Conservation (phyloP, 495 filamentous ascomycete genomes). For the Hypomontagnella monticulosa region DNA sequence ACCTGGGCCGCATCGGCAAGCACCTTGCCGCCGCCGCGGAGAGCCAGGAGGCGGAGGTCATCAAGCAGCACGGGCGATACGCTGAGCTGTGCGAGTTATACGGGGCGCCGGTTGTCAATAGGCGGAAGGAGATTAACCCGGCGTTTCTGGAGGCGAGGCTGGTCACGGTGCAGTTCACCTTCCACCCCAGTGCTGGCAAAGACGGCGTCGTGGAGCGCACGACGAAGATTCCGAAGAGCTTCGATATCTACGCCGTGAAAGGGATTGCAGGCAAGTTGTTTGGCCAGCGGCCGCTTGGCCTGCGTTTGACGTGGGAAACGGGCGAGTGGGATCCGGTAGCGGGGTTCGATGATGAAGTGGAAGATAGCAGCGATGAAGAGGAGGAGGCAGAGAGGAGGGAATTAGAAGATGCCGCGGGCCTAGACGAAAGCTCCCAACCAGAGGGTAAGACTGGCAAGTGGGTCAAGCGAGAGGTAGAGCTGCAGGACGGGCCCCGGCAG, state of each 20-base stretch:
- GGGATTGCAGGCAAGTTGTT: conserved; percentile 79
- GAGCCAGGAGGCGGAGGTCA: conserved; percentile 61
- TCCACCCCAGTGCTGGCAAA: conserved; percentile 41
- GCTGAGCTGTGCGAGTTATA: conserved; percentile 75
- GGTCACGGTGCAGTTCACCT: conserved; percentile 69
- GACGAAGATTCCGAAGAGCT: conserved; percentile 75
- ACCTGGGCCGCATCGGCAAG: conserved; percentile 80
- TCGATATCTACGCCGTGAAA: conserved; percentile 83
- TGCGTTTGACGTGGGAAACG: conserved; percentile 81
- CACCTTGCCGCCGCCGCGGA: conserved; percentile 71
- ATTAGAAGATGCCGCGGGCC: conserved; percentile 14
- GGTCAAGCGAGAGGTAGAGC: conserved; percentile 78
- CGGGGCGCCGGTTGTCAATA: conserved; percentile 68
- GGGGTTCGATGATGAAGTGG: conserved; percentile 68
- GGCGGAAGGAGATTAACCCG: conserved; percentile 65
- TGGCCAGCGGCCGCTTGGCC: conserved; percentile 66
- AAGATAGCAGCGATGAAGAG: conserved; percentile 65
- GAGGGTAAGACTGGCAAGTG: conserved; percentile 58
- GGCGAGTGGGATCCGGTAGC: conserved; percentile 83
- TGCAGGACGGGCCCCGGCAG: conserved; percentile 81
- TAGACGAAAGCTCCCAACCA: conserved; percentile 24
- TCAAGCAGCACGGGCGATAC: conserved; percentile 74
- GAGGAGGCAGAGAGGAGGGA: conserved; percentile 50
- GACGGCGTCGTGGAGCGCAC: conserved; percentile 26
- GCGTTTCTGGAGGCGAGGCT: conserved; percentile 78